Conservation (phyloP, 2,329 filamentous ascomycete species). For the Arthroderma uncinatum region DNA sequence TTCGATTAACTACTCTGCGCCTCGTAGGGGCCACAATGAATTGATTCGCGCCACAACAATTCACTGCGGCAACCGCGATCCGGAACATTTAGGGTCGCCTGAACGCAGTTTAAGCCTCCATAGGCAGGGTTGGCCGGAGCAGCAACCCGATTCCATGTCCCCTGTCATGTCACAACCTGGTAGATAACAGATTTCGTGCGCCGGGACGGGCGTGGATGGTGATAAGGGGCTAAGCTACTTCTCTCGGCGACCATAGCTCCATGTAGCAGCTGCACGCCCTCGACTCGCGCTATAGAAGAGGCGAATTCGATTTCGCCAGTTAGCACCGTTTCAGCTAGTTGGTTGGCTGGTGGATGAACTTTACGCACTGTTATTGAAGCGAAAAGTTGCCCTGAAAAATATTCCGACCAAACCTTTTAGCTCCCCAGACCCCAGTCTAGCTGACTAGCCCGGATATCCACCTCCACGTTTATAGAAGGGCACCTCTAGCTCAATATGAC, state of each 20-base stretch:
- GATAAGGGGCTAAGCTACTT: background rate
- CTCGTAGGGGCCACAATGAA: no score
- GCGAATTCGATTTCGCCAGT: background rate
- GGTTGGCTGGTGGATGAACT: background rate
- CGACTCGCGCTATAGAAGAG: no score
- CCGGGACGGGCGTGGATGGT: background rate
- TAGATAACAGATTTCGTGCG: background rate
- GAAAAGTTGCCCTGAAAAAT: background rate
- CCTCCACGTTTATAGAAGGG: background rate
- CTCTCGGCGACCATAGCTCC: background rate
- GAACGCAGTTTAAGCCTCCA: background rate
- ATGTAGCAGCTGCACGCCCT: no score
- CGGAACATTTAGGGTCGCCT: background rate
- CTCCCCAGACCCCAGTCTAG: background rate
- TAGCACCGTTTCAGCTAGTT: background rate
- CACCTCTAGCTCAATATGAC: background rate
- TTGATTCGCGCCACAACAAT: background rate
- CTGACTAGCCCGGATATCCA: background rate
- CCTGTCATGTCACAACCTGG: background rate
- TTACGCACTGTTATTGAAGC: background rate
- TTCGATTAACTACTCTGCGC: background rate
- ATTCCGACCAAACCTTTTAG: background rate
- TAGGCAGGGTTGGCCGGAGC: background rate
- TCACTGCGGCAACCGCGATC: background rate
- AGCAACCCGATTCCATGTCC: background rate